Evolutionary conservation across 164 flowering plant species (phyloP).

Genomic region (Annona squamosa): DNA sequence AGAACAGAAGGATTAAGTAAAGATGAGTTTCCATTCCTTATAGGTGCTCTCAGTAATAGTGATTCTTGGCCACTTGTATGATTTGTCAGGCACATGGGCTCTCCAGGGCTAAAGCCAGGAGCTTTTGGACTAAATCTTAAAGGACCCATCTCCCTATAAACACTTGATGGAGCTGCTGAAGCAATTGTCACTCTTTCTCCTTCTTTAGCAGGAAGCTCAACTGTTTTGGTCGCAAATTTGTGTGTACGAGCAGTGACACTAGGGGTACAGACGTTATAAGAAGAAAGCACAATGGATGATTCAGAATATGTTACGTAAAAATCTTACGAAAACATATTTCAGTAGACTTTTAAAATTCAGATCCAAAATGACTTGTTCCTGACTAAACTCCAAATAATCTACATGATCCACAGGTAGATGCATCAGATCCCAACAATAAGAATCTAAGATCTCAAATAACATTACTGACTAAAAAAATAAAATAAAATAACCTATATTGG

Average conservation of each 20-base stretch:
- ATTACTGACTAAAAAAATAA: no score
- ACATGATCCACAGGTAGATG: not conserved
- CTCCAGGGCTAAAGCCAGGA: slow-evolving; percentile 71
- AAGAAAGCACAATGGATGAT: not conserved
- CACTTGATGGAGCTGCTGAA: slow-evolving; percentile 72
- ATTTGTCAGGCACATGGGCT: slow-evolving; percentile 81
- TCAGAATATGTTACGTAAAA: not conserved
- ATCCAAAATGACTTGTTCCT: not conserved
- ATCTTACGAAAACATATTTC: not conserved
- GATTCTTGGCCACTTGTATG: slow-evolving; percentile 72
- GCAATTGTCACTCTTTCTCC: slow-evolving; percentile 93
- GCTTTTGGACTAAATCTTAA: slow-evolving; percentile 59
- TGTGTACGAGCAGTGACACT: slow-evolving; percentile 83
- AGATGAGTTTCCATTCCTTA: slow-evolving; percentile 41
- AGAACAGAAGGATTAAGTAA: slow-evolving; percentile 60
- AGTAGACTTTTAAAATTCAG: no score
- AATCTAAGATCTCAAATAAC: no score
- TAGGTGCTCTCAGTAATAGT: slow-evolving; percentile 68
- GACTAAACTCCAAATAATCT: not conserved
- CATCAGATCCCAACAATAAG: no score
- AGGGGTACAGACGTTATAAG: slow-evolving; percentile 72
- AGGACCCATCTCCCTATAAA: slow-evolving; percentile 68
- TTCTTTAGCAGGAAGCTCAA: slow-evolving; percentile 89
- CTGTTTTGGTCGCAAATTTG: slow-evolving; percentile 89
- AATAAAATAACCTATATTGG: no score